Percentiles rank a stretch among this genome's conserved stretches.
phyloP scores from a whole-genome alignment of 768 basidiomycete genomes.

The Tulasnella sp. region DNA sequence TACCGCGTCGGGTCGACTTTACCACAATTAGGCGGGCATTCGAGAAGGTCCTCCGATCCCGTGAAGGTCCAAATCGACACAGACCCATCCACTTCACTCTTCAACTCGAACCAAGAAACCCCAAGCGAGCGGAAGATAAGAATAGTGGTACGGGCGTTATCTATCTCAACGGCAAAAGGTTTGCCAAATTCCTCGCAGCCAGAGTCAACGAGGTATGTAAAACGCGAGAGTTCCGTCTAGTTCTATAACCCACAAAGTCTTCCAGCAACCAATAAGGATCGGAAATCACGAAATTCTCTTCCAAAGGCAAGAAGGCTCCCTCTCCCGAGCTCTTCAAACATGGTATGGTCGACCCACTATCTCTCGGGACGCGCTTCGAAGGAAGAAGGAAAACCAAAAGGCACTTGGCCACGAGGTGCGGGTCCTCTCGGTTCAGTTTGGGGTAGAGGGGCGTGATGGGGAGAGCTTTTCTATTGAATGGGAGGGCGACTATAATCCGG shows the following conservation, averaged over 20 bases:
- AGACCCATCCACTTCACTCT: not conserved
- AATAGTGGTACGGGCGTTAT: conserved; percentile 21
- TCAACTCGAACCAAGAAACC: not conserved
- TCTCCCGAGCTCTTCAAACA: conserved; percentile 3
- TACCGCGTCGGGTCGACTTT: not conserved
- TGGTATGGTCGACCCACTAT: not conserved
- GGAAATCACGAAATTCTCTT: not conserved
- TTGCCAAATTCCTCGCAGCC: conserved; percentile 1
- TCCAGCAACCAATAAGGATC: not conserved
- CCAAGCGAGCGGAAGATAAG: not conserved
- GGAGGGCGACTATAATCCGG: conserved; percentile 54
- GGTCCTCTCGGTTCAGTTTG: conserved; percentile 68
- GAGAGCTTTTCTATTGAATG: conserved; percentile 69
- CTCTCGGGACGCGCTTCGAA: not conserved
- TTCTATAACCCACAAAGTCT: not conserved
- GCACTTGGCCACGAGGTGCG: conserved; percentile 56
- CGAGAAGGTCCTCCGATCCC: conserved; percentile 3
- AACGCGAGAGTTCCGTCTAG: not conserved
- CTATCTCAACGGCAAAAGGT: not conserved
- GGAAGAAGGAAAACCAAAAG: conserved; percentile 46
- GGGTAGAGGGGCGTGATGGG: conserved; percentile 44
- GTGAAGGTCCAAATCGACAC: not conserved
- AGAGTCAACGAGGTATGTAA: conserved; percentile 1
- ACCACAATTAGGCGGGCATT: not conserved
- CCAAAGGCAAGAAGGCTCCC: conserved; percentile 4